phyloP scores from a whole-genome alignment of 2,329 filamentous ascomycete species.

The Alternaria viburni region DNA sequence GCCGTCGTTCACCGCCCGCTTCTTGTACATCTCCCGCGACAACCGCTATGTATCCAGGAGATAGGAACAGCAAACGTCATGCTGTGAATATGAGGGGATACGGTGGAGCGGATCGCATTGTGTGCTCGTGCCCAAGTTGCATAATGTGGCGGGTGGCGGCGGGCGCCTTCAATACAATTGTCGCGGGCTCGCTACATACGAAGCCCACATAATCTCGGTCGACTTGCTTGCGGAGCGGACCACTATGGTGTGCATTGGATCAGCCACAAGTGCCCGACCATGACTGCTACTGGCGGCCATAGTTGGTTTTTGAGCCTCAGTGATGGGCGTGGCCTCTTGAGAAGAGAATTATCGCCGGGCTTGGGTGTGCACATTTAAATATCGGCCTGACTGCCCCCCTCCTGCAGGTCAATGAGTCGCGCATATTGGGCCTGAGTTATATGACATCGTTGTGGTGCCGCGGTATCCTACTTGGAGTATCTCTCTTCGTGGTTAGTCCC shows the following conservation, averaged over 20 bases:
- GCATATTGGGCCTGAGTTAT: conserved; percentile 12
- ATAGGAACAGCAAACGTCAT: conserved; percentile 9
- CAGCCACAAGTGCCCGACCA: conserved; percentile 20
- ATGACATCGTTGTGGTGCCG: conserved; percentile 18
- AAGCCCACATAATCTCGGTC: conserved; percentile 38
- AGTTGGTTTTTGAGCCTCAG: neutral
- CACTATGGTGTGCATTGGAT: conserved; percentile 19
- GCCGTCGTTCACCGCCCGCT: conserved; percentile 28
- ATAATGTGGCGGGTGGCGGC: conserved; percentile 1
- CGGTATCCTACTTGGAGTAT: conserved; percentile 12
- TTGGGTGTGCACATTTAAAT: conserved; percentile 5
- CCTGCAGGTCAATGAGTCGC: conserved; percentile 27
- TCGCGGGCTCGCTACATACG: conserved; percentile 4
- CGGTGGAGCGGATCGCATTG: neutral
- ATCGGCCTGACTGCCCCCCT: conserved; percentile 17
- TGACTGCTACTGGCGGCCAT: conserved; percentile 7
- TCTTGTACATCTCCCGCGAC: conserved; percentile 27
- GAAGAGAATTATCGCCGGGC: neutral
- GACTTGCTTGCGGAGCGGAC: conserved; percentile 21
- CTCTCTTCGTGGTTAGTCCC: conserved; percentile 3
- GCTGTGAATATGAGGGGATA: conserved; percentile 13
- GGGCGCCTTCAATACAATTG: conserved; percentile 2
- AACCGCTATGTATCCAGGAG: conserved; percentile 9
- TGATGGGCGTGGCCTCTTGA: neutral
- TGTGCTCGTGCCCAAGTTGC: neutral